These are phyloP conservation scores for Decorospora gaudefroyi DNA, from an alignment of 2,329 filamentous ascomycete genomes.

Conservation along the genomic window DNA sequence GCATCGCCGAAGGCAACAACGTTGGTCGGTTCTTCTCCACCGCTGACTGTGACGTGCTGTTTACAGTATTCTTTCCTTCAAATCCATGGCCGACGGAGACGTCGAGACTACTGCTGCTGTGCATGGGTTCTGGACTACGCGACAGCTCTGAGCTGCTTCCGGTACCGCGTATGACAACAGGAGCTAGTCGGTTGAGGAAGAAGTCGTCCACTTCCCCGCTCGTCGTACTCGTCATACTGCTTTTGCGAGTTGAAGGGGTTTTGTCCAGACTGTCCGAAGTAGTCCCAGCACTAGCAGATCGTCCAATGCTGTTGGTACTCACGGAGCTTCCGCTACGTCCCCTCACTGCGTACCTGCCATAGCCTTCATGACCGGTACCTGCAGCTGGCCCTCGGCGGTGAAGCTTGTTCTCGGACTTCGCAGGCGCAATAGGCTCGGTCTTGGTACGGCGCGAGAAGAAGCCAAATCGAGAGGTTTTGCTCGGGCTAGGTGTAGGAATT, in stretches of 20 bases:
- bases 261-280: constrained; percentile 43
- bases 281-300: constrained; percentile 53
- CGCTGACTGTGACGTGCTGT: constrained; percentile 22
- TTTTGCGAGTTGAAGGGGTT: constrained; percentile 49
- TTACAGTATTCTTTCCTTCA: constrained; percentile 27
- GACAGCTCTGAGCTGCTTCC: constrained; percentile 47
- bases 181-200: constrained; percentile 51
- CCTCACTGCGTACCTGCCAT: constrained; percentile 68
- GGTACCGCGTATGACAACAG: constrained; percentile 52
- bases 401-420: constrained; percentile 62
- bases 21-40: constrained; percentile 31
- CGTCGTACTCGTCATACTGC: constrained; percentile 50
- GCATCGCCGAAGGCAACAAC: constrained; percentile 47
- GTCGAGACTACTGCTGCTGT: constrained; percentile 44
- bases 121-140: constrained; percentile 45
- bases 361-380: constrained; percentile 92
- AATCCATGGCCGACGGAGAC: constrained; percentile 21
- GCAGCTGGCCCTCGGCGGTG: constrained; percentile 76
- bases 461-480: constrained; percentile 70
- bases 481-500: constrained; percentile 57
- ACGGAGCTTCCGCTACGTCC: constrained; percentile 66
- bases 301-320: constrained; percentile 54
- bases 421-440: constrained; percentile 57
- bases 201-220: constrained; percentile 54
- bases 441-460: constrained; percentile 78